Evolutionary conservation across 2,329 filamentous ascomycete species (phyloP).

Genomic region (Verticillium longisporum): DNA sequence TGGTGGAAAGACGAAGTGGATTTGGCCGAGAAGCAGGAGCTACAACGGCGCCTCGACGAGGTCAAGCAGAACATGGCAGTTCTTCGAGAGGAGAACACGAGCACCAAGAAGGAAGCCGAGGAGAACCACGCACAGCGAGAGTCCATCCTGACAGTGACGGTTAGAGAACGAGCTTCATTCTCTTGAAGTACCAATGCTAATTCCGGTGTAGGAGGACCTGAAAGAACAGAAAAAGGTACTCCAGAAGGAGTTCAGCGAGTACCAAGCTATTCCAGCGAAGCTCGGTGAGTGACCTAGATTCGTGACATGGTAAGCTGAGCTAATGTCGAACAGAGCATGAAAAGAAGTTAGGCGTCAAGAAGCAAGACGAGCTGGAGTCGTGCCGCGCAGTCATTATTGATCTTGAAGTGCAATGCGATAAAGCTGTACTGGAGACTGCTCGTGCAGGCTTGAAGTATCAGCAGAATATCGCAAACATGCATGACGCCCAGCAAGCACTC

Average conservation of each 20-base stretch:
- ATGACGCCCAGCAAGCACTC: constrained; percentile 53
- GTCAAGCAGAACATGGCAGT: constrained; percentile 21
- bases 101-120: constrained; percentile 32
- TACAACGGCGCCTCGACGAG: constrained; percentile 47
- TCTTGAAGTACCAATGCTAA: constrained; percentile 12
- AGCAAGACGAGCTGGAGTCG: constrained; percentile 31
- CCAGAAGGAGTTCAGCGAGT: constrained; percentile 60
- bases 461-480: constrained; percentile 56
- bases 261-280: constrained; percentile 61
- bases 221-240: constrained; percentile 58
- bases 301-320: not conserved
- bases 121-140: not conserved
- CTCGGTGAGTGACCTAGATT: constrained; percentile 46
- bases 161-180: not conserved
- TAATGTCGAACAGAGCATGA: constrained; percentile 15
- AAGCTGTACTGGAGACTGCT: constrained; percentile 48
- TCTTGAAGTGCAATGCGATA: constrained; percentile 48
- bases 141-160: not conserved
- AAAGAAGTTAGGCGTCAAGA: constrained; percentile 25
- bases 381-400: constrained; percentile 37
- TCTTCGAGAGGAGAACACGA: not conserved
- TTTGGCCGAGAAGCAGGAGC: constrained; percentile 51
- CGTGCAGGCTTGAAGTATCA: constrained; percentile 45
- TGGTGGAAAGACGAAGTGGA: constrained; percentile 78
- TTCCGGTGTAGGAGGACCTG: constrained; percentile 34